These are phyloP conservation scores for Logfia minima DNA, from an alignment of 129 eudicot species.

Conservation along the genomic window DNA sequence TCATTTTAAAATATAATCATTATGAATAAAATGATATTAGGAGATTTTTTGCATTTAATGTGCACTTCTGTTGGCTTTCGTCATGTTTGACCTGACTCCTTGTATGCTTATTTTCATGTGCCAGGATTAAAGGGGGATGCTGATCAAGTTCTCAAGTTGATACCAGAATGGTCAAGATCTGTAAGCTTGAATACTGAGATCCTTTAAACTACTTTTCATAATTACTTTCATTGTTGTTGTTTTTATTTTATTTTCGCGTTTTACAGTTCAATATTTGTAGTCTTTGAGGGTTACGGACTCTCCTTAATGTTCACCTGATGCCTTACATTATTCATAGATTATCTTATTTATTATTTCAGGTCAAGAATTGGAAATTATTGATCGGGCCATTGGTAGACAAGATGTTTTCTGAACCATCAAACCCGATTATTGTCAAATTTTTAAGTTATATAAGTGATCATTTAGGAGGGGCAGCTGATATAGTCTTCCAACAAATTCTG, in stretches of 20 bases:
- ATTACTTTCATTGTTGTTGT: neutral
- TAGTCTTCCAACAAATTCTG: conserved; percentile 62
- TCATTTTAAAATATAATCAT: neutral
- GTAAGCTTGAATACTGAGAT: conserved; percentile 49
- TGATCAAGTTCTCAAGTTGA: conserved; percentile 69
- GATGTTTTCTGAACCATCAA: conserved; percentile 79
- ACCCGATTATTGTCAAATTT: conserved; percentile 72
- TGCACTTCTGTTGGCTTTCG: neutral
- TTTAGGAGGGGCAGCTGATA: conserved; percentile 55
- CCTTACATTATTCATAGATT: neutral
- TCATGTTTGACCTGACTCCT: neutral
- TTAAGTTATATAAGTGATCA: conserved; percentile 77
- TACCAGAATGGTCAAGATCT: conserved; percentile 71
- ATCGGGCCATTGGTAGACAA: conserved; percentile 72
- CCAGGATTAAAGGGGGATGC: conserved; percentile 47
- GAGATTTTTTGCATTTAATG: neutral
- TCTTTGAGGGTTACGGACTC: neutral
- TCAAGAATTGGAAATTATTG: conserved; percentile 66
- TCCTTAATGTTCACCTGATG: neutral
- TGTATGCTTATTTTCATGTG: conserved; percentile 12
- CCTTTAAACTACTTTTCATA: conserved; percentile 8
- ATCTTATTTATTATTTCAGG: conserved; percentile 42
- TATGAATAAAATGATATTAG: neutral
- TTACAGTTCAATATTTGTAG: neutral
- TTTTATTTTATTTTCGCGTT: neutral